phyloP scores from a whole-genome alignment of 2,329 filamentous ascomycete genomes.

The Arthrobotrys megalospora region DNA sequence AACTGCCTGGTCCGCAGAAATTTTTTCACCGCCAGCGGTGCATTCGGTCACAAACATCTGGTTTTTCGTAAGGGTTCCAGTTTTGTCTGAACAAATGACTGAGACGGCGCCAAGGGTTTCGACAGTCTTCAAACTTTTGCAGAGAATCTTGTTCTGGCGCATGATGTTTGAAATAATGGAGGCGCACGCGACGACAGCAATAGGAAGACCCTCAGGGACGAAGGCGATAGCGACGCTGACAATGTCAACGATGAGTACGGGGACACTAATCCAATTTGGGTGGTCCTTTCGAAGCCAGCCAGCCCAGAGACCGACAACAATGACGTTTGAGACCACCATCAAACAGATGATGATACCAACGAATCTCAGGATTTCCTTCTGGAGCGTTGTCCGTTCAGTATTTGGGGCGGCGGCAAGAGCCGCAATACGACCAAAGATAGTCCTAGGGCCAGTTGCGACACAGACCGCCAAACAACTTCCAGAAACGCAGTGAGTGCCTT shows the following conservation, averaged over 20 bases:
- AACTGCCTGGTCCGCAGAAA: conserved; percentile 33
- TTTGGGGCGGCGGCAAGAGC: conserved; percentile 80
- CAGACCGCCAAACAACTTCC: conserved; percentile 76
- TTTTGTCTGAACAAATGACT: conserved; percentile 80
- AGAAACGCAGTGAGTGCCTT: conserved; percentile 83
- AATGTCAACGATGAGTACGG: conserved; percentile 79
- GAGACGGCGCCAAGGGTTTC: conserved; percentile 80
- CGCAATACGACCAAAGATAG: conserved; percentile 83
- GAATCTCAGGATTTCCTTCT: conserved; percentile 81
- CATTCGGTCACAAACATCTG: conserved; percentile 82
- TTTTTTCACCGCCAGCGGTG: conserved; percentile 69
- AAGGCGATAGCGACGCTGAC: conserved; percentile 82
- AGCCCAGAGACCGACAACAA: conserved; percentile 79
- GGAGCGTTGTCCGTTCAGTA: conserved; percentile 77
- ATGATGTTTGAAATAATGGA: conserved; percentile 84
- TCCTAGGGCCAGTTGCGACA: conserved; percentile 79
- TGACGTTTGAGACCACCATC: conserved; percentile 76
- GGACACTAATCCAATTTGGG: conserved; percentile 80
- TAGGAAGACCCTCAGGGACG: conserved; percentile 81
- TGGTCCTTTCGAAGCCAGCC: conserved; percentile 78
- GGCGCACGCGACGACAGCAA: conserved; percentile 78
- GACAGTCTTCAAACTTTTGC: conserved; percentile 82
- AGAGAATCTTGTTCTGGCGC: conserved; percentile 82
- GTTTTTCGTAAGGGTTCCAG: conserved; percentile 78
- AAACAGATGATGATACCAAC: conserved; percentile 78